A percentile compares a stretch with the other conserved stretches of the same genome.
Evolutionary conservation across 306 rosid species (phyloP).

Genomic region (Rubus parviflorus): DNA sequence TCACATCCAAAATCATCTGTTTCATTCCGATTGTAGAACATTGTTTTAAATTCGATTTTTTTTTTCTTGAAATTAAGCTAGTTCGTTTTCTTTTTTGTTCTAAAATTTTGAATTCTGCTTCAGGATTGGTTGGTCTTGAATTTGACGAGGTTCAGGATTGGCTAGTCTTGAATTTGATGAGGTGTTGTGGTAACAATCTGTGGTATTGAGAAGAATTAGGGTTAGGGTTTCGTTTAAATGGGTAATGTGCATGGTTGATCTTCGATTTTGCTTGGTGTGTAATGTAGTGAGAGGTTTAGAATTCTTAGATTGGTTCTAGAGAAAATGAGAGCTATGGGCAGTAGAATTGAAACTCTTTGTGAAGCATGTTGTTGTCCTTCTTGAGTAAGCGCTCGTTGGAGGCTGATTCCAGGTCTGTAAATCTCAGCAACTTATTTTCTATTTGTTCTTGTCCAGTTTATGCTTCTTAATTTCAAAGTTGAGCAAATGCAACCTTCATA

Average conservation of each 20-base stretch:
- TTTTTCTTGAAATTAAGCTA: not conserved
- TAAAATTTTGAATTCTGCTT: not conserved
- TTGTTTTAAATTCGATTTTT: not conserved
- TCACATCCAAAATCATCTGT: not conserved
- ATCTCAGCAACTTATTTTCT: not conserved
- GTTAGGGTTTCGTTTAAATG: not conserved
- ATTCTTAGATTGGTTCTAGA: conserved; percentile 32
- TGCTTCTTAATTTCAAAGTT: not conserved
- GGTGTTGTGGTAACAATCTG: not conserved
- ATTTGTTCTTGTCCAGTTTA: not conserved
- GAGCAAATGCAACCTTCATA: too few species aligned
- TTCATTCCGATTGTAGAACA: not conserved
- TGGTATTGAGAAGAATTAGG: not conserved
- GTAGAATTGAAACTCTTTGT: conserved; percentile 49
- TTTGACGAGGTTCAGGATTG: conserved; percentile 16
- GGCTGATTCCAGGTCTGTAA: conserved; percentile 84
- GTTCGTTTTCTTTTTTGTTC: not conserved
- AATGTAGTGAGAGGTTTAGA: conserved; percentile 36
- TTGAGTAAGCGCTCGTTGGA: conserved; percentile 92
- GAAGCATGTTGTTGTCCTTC: conserved; percentile 98
- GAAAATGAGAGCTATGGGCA: conserved; percentile 62
- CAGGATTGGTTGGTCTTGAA: conserved; percentile 4
- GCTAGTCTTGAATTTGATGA: conserved; percentile 13
- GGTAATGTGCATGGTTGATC: conserved; percentile 22
- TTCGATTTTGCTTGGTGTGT: conserved; percentile 24